phyloP scores from a whole-genome alignment of 306 rosid genomes.

The Geum urbanum region DNA sequence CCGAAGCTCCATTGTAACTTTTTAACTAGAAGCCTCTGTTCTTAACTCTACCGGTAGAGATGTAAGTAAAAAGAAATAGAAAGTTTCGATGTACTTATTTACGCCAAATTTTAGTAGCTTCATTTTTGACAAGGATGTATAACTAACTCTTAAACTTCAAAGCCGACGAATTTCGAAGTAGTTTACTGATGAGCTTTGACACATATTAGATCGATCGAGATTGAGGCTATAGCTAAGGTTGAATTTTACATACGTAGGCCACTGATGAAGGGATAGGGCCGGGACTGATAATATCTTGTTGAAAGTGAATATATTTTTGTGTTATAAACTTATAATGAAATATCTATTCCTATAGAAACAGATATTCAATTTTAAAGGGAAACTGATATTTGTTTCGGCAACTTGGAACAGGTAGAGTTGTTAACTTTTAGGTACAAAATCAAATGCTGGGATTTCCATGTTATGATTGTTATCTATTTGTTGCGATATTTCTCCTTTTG shows the following conservation, averaged over 20 bases:
- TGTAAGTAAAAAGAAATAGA: background rate
- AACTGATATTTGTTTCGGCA: background rate
- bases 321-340: too few relatives aligned
- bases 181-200: background rate
- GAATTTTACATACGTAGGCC: too few relatives aligned
- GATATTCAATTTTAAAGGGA: background rate
- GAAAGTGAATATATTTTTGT: too few relatives aligned
- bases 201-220: background rate
- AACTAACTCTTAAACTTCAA: background rate
- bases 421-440: background rate
- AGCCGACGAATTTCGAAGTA: too few relatives aligned
- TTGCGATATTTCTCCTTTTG: slow-evolving; percentile 3
- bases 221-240: background rate
- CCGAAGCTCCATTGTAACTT: background rate
- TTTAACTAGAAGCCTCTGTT: too few relatives aligned
- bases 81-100: background rate
- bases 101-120: background rate
- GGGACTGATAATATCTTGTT: too few relatives aligned
- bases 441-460: background rate
- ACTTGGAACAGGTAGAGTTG: background rate
- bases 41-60: too few relatives aligned
- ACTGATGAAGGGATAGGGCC: too few relatives aligned
- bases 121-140: background rate
- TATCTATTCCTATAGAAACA: too few relatives aligned
- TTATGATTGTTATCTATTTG: slow-evolving; percentile 11